A percentile compares a stretch with the other conserved stretches of the same genome.
These are phyloP conservation scores for Phialophora macrospora DNA, from an alignment of 2,329 filamentous ascomycete genomes.

Conservation along the genomic window DNA sequence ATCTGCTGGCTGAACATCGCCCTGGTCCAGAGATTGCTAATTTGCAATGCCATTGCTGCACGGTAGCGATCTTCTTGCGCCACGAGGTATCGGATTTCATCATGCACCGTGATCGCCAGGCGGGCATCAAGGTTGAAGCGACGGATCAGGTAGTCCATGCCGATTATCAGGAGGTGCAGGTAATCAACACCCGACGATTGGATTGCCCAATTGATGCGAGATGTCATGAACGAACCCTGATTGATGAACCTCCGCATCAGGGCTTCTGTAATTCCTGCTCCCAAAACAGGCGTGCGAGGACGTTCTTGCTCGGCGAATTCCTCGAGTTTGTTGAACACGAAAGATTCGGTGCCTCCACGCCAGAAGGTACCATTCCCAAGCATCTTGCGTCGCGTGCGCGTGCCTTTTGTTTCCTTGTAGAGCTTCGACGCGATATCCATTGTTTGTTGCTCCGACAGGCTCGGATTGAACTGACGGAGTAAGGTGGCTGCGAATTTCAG, in stretches of 20 bases:
- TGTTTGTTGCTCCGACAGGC: slow-evolving; percentile 78
- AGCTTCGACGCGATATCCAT: slow-evolving; percentile 75
- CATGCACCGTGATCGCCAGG: slow-evolving; percentile 91
- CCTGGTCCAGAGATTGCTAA: slow-evolving; percentile 94
- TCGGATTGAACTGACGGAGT: slow-evolving; percentile 90
- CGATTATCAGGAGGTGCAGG: slow-evolving; percentile 86
- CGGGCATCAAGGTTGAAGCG: slow-evolving; percentile 85
- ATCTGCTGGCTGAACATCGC: slow-evolving; percentile 98
- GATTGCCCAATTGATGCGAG: slow-evolving; percentile 98
- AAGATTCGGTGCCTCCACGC: slow-evolving; percentile 94
- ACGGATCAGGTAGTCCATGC: slow-evolving; percentile 90
- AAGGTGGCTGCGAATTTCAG: slow-evolving; percentile 90
- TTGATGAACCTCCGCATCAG: slow-evolving; percentile 85
- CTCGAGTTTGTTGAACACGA: slow-evolving; percentile 97
- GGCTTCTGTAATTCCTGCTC: slow-evolving; percentile 94
- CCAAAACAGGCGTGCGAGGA: slow-evolving; percentile 87
- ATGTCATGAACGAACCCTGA: slow-evolving; percentile 91
- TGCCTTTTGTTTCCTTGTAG: slow-evolving; percentile 88
- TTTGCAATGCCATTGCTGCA: slow-evolving; percentile 87
- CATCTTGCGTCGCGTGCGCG: slow-evolving; percentile 75
- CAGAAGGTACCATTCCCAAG: slow-evolving; percentile 78
- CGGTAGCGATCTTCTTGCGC: slow-evolving; percentile 84
- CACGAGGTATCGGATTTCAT: slow-evolving; percentile 94
- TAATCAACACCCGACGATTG: slow-evolving; percentile 98
- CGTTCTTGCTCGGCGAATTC: slow-evolving; percentile 95